Base-by-base conservation (phyloP, 805 yeast genomes). In the Lipomyces oligophaga region DNA sequence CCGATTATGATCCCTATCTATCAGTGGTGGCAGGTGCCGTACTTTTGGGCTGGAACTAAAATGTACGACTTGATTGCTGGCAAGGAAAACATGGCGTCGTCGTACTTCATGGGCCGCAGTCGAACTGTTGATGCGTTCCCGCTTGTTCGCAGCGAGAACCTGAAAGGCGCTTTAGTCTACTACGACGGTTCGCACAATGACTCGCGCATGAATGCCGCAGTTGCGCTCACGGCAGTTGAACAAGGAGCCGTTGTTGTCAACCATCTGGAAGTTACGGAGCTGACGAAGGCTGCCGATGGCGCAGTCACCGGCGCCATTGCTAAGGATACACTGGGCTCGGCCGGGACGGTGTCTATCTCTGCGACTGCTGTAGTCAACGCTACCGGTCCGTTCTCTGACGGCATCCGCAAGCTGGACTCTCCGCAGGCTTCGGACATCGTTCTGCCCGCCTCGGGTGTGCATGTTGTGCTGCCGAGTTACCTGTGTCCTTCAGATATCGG, bases 1-100 rank as follows among this genome's bases (percentile, higher is more conserved):
- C 97, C 97, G 30, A 89, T 89, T 60, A 79, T 87, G 83, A 86
- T 89, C 60, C 97, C 97, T n/a, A 89, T 89, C 48, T 89, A 90
- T 75, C 80, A 80, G 26, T 85, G 86, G 77, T 89, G 96, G 96
- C 95, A 88, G 72, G 77, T 86, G 43, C 97, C 97, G 36, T 89
- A 89, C 72, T 87, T 84, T 72, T 89, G 83, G 70, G 81, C 78
- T 33, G 97, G 97, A 50, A 85, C 93, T 64, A 84, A 87, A 67
- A 73, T 83, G 77, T 89, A 89, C 70, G 97, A 89, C 68, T 70
- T 89, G 68, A 83, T 90, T 64, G 96, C 97, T 32, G 97, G 97
- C 44, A 38, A 44, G 35, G 90, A 87, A 67, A 86, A 87, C 71
- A 75, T 89, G 67, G 80, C 85, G 64, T 73, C 78, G 54, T 81